Evolutionary conservation across 2,329 filamentous ascomycete genomes (phyloP).

Genomic region (Bipolaris victoriae): DNA sequence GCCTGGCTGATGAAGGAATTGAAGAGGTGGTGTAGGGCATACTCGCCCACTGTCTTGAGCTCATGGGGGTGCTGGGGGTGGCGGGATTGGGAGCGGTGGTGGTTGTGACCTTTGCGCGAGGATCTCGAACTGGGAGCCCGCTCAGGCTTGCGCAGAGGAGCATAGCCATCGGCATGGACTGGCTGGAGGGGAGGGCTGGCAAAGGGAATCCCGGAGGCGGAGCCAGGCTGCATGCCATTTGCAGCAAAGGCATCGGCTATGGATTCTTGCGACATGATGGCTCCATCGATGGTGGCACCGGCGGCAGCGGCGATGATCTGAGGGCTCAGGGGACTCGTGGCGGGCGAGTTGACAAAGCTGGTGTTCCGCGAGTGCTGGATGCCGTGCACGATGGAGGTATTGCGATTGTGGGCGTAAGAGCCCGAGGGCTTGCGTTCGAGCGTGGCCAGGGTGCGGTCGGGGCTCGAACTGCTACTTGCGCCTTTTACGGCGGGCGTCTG

Average conservation of each 20-base stretch:
- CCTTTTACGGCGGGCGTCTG: slow-evolving; percentile 50
- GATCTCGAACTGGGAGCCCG: slow-evolving; percentile 62
- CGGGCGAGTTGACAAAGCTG: slow-evolving; percentile 78
- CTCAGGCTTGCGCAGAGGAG: slow-evolving; percentile 48
- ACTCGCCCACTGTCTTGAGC: slow-evolving; percentile 94
- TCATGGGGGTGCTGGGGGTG: slow-evolving; percentile 72
- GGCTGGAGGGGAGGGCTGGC: slow-evolving; percentile 12
- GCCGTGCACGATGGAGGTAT: slow-evolving; percentile 97
- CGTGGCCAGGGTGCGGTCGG: slow-evolving; percentile 43
- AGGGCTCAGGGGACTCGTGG: slow-evolving; percentile 81
- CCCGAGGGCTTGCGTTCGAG: slow-evolving; percentile 59
- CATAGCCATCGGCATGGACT: slow-evolving; percentile 24
- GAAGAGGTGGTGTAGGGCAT: slow-evolving; percentile 94
- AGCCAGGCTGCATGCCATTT: slow-evolving; percentile 32
- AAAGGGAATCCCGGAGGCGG: slow-evolving; percentile 21
- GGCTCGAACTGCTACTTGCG: slow-evolving; percentile 44
- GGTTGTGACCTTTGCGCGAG: slow-evolving; percentile 77
- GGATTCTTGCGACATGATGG: slow-evolving; percentile 50
- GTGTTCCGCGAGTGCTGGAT: slow-evolving; percentile 91
- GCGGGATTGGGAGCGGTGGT: slow-evolving; percentile 72
- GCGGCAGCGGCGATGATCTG: slow-evolving; percentile 72
- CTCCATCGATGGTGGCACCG: slow-evolving; percentile 47
- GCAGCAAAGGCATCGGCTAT: slow-evolving; percentile 46
- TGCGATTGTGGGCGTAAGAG: slow-evolving; percentile 86
- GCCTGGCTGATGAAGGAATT: slow-evolving; percentile 96